phyloP scores from a whole-genome alignment of 305 asterid species.

The Lippia alba region DNA sequence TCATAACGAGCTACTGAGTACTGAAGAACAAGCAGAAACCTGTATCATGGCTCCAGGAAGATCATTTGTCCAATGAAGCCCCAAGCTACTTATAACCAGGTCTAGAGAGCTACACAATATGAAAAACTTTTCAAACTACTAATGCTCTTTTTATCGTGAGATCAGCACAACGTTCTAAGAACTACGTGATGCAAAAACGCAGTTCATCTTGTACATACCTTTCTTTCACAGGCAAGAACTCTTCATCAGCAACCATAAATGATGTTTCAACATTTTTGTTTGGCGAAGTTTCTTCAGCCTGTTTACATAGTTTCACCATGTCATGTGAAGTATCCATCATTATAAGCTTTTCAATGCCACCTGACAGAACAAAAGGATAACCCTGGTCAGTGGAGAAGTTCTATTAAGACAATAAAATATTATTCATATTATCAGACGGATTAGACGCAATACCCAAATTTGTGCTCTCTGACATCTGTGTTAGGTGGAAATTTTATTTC shows the following conservation, averaged over 20 bases:
- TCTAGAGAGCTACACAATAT: constrained; percentile 71
- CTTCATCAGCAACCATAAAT: constrained; percentile 82
- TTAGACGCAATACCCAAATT: no score
- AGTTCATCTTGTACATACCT: constrained; percentile 46
- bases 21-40: constrained; percentile 51
- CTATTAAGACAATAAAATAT: background rate
- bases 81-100: constrained; percentile 87
- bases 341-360: constrained; percentile 78
- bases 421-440: background rate
- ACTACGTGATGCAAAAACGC: constrained; percentile 21
- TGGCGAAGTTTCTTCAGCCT: constrained; percentile 58
- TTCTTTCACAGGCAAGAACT: constrained; percentile 85
- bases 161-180: constrained; percentile 3
- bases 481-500: background rate
- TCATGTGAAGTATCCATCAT: constrained; percentile 93
- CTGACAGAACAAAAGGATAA: constrained; percentile 46
- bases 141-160: constrained; percentile 20
- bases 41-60: constrained; percentile 99
- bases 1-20: background rate
- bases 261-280: constrained; percentile 70
- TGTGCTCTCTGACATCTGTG: background rate
- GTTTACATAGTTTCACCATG: constrained; percentile 75
- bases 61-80: constrained; percentile 98
- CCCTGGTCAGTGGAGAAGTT: constrained; percentile 15
- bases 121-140: constrained; percentile 17